Percentiles rank a stretch among this genome's conserved stretches.
Conservation (phyloP, 768 basidiomycete genomes). For the Panellus pusillus region DNA sequence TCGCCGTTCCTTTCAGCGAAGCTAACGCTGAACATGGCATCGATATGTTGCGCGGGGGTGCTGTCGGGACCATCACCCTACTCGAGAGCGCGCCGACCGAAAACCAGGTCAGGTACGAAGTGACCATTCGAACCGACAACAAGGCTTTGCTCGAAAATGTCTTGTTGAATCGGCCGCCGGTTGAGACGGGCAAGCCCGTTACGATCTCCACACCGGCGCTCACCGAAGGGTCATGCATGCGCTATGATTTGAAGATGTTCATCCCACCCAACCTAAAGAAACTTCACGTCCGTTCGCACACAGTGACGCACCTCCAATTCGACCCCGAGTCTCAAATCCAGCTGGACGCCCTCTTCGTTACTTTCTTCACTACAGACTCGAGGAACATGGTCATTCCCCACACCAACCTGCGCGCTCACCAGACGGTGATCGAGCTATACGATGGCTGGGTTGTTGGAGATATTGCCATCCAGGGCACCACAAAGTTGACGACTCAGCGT, state of each 20-base stretch:
- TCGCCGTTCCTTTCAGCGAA: slow-evolving; percentile 39
- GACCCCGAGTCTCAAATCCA: slow-evolving; percentile 41
- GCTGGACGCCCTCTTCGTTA: slow-evolving; percentile 46
- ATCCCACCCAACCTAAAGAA: slow-evolving; percentile 51
- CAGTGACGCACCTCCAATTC: slow-evolving; percentile 50
- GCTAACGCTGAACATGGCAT: slow-evolving; percentile 42
- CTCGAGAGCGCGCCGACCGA: slow-evolving; percentile 41
- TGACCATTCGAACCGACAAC: slow-evolving; percentile 47
- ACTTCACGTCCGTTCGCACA: slow-evolving; percentile 45
- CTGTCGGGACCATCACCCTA: slow-evolving; percentile 52
- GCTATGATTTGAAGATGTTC: slow-evolving; percentile 53
- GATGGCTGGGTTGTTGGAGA: slow-evolving; percentile 65
- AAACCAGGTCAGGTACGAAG: slow-evolving; percentile 48
- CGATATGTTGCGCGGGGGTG: slow-evolving; percentile 43
- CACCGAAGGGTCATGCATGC: slow-evolving; percentile 41
- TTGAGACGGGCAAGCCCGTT: slow-evolving; percentile 36
- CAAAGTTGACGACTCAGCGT: slow-evolving; percentile 47
- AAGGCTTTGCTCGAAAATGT: slow-evolving; percentile 40
- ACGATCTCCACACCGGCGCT: slow-evolving; percentile 38
- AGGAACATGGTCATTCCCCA: slow-evolving; percentile 50
- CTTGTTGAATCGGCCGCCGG: slow-evolving; percentile 35
- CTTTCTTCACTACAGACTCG: slow-evolving; percentile 35
- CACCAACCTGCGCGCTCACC: slow-evolving; percentile 39
- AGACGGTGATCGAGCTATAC: slow-evolving; percentile 44
- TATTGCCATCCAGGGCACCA: slow-evolving; percentile 42